A percentile compares a stretch with the other conserved stretches of the same genome.
Evolutionary conservation across 768 basidiomycete species (phyloP).

Genomic region (Collybiopsis luxurians): DNA sequence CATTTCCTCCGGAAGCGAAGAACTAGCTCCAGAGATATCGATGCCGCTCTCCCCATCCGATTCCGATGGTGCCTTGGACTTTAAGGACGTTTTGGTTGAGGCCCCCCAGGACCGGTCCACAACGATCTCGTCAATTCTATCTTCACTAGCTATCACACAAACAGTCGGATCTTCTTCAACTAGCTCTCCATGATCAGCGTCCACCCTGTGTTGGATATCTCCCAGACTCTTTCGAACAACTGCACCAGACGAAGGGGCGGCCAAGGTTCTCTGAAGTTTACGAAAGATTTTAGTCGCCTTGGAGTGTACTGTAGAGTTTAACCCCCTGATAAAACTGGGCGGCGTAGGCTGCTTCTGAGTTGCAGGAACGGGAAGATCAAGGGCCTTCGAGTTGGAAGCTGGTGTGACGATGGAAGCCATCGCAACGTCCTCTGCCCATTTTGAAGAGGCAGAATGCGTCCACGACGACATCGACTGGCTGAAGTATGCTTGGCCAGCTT

Average conservation of each 20-base stretch:
- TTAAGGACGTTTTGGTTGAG: neutral
- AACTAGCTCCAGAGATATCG: neutral
- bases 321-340: neutral
- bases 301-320: neutral
- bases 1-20: neutral
- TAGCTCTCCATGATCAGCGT: neutral
- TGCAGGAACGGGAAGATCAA: conserved; percentile 4
- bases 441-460: conserved; percentile 6
- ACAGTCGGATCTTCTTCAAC: neutral
- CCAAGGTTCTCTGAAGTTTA: neutral
- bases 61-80: conserved; percentile 3
- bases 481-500: neutral
- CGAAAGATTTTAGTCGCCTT: neutral
- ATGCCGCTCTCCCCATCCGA: neutral
- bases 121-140: conserved; percentile 4
- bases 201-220: neutral
- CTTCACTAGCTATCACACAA: neutral
- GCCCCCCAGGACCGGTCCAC: conserved; percentile 3
- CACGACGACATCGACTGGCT: conserved; percentile 7
- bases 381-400: neutral
- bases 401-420: neutral
- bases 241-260: neutral
- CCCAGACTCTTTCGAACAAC: conserved; percentile 3
- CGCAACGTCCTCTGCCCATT: conserved; percentile 9
- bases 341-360: neutral